These are phyloP conservation scores for Miscanthus lutarioriparius DNA, from an alignment of 176 grass and related monocot species.

Conservation along the genomic window DNA sequence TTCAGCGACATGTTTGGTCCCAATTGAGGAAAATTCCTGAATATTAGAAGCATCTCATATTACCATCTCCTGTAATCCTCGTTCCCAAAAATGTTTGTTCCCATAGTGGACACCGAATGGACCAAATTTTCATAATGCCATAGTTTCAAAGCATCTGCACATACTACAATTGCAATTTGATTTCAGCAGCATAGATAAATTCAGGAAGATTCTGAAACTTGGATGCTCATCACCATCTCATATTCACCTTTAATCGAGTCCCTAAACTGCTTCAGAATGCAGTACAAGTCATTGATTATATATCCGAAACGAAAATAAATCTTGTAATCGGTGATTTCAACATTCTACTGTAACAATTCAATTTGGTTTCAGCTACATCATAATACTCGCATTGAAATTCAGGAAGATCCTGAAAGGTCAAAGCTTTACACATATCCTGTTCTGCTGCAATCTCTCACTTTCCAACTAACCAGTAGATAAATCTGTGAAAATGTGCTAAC, in stretches of 20 bases:
- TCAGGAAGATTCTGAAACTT: no score
- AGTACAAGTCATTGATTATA: not conserved
- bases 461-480: not conserved
- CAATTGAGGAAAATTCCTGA: not conserved
- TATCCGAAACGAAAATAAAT: not conserved
- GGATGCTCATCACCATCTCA: no score
- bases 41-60: not conserved
- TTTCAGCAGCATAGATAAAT: no score
- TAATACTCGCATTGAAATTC: not conserved
- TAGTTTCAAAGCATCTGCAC: not conserved
- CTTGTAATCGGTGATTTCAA: not conserved
- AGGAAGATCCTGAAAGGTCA: constrained; percentile 34
- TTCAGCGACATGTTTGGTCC: not conserved
- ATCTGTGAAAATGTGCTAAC: not conserved
- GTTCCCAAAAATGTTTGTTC: no score
- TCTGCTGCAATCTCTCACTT: not conserved
- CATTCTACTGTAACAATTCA: not conserved
- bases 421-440: not conserved
- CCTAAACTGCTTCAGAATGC: not conserved
- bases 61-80: no score
- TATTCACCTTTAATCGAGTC: no score
- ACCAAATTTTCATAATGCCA: not conserved
- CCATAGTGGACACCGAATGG: no score
- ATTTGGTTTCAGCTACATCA: not conserved
- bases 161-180: not conserved